Conservation (phyloP, 192 early-diverging fungal genomes). For the Podila clonocystis region DNA sequence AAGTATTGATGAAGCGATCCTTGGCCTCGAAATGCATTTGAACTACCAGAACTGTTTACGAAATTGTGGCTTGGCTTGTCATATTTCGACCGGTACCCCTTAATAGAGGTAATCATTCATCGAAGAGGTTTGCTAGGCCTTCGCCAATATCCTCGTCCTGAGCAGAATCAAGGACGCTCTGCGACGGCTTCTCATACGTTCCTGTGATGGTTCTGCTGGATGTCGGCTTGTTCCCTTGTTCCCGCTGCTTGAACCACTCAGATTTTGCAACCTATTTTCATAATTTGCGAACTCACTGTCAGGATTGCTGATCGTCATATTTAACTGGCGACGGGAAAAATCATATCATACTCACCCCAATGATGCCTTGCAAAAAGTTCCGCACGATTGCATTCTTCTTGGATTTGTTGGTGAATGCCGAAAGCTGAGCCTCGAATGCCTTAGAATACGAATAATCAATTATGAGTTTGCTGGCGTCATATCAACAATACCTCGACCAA, state of each 20-base stretch:
- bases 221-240: constrained; percentile 10
- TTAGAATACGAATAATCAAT: background rate
- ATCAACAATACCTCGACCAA: background rate
- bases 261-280: constrained; percentile 43
- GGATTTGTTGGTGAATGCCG: constrained; percentile 11
- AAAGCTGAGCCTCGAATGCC: constrained; percentile 34
- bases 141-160: constrained; percentile 43
- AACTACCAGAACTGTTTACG: background rate
- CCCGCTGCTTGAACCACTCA: constrained; percentile 48
- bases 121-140: constrained; percentile 29
- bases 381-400: constrained; percentile 38
- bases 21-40: too few species aligned
- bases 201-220: constrained; percentile 27
- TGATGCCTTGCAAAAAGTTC: constrained; percentile 47
- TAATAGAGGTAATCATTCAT: background rate
- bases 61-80: background rate
- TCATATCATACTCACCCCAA: constrained; percentile 18
- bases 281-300: background rate
- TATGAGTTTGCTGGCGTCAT: background rate
- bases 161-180: constrained; percentile 24
- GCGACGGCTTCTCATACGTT: constrained; percentile 35
- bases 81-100: too few species aligned
- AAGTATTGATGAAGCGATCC: too few species aligned
- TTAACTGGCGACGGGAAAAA: background rate
- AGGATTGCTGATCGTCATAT: too few species aligned